Percentiles rank a stretch among this genome's conserved stretches.
phyloP scores from a whole-genome alignment of 2,329 filamentous ascomycete genomes.

The Fusarium anguioides region DNA sequence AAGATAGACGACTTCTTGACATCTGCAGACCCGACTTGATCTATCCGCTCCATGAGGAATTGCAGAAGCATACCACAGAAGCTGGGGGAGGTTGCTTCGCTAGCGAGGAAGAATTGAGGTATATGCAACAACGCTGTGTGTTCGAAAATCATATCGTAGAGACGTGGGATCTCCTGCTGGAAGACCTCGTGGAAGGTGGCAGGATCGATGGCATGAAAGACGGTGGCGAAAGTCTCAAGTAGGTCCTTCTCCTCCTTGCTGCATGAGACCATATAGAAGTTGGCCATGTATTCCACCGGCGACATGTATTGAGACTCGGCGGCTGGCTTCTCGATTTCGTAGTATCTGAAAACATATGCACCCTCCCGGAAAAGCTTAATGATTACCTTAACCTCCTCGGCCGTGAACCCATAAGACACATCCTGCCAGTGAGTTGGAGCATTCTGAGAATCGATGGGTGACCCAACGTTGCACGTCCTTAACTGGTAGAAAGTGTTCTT shows the following conservation, averaged over 20 bases:
- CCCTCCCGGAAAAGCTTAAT: conserved; percentile 98
- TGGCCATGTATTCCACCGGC: conserved; percentile 91
- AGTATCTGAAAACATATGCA: conserved; percentile 96
- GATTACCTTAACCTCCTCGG: conserved; percentile 95
- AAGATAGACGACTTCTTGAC: conserved; percentile 93
- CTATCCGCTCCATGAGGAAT: conserved; percentile 96
- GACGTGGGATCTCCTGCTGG: conserved; percentile 93
- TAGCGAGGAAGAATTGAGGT: conserved; percentile 98
- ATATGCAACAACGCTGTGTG: conserved; percentile 94
- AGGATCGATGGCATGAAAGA: conserved; percentile 98
- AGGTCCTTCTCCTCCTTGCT: conserved; percentile 97
- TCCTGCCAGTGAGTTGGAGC: conserved; percentile 93
- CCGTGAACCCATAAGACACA: conserved; percentile 94
- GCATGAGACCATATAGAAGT: conserved; percentile 93
- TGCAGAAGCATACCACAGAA: conserved; percentile 98
- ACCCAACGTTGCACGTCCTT: conserved; percentile 83
- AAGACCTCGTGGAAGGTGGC: conserved; percentile 99
- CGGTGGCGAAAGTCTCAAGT: conserved; percentile 95
- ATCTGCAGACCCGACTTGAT: conserved; percentile 92
- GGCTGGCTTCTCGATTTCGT: conserved; percentile 84
- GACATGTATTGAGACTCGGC: conserved; percentile 80
- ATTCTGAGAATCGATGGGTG: conserved; percentile 78
- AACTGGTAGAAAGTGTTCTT: conserved; percentile 98
- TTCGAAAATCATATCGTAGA: conserved; percentile 98
- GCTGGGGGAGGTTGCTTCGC: conserved; percentile 95